Base-by-base conservation (phyloP, 1,284 basidiomycete species). In the Cystobasidium pallidum region DNA sequence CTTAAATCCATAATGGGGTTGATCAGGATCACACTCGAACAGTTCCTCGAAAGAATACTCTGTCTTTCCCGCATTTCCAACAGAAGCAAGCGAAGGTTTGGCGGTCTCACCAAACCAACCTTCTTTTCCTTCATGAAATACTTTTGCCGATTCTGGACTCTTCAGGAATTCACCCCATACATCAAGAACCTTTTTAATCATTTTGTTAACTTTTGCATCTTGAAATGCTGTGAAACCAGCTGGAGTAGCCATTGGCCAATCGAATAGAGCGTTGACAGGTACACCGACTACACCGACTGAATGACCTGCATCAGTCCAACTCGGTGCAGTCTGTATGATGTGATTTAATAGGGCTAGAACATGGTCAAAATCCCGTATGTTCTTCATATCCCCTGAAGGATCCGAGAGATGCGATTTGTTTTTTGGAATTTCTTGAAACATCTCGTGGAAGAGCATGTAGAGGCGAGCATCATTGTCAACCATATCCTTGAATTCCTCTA, bases 161-260 rank as follows among this genome's bases (percentile, higher is more conserved):
- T 78, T 76, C 52, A 87, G 83, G 79, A 81, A 87, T 30, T 75
- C 75, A n/a, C 81, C 79, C 85, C 85, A 86, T 6, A 80, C 81
- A 45, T 84, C 78, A 70, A 87, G 83, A 52, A 86, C 78, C 59
- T 81, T 80, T 36, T 82, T 82, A 75, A 83, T 78, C 47, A 79
- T 73, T 1, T 62, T 75, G 75, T 85, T 85, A 66, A 86, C 83
- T 57, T 80, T 79, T 1, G 81, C 80, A 65, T 84, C 81, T 32
- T 80, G 81, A 78, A 86, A 86, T 7, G 80, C 82, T 6, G 80
- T 78, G 70, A 83, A 83, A 1, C 85, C 85, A 15, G 82, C 83
- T 1, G 78, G 76, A 0, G 85, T 85, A 19, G 80, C 82, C 84
- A 85, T 85, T 0, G 83, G 83, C 83, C 83, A 84, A 68, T 84